Conservation (phyloP, 345 rosid species). For the Aquilaria sinensis region DNA sequence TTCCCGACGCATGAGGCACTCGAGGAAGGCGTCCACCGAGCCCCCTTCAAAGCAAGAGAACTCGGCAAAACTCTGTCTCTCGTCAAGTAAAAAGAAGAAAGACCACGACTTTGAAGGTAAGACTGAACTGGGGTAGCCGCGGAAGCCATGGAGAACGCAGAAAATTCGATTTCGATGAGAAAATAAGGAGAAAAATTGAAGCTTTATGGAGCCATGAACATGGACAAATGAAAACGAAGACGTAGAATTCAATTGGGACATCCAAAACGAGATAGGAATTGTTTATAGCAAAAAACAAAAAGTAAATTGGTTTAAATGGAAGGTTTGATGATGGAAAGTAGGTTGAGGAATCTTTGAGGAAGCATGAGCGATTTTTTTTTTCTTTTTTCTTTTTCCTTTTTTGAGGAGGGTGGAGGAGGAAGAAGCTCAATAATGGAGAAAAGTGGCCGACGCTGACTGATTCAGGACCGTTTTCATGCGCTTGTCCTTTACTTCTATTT, state of each 20-base stretch:
- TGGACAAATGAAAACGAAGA: neutral
- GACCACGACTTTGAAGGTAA: conserved; percentile 14
- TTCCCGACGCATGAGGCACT: conserved; percentile 15
- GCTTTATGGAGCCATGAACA: neutral
- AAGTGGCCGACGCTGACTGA: too few relatives aligned
- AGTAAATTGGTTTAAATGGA: too few relatives aligned
- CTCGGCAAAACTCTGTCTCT: conserved; percentile 11
- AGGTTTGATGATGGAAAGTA: neutral
- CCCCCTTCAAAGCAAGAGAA: conserved; percentile 7
- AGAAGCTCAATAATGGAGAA: conserved; percentile 6
- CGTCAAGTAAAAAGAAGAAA: conserved; percentile 26
- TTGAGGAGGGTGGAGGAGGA: neutral
- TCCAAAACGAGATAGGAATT: conserved; percentile 11
- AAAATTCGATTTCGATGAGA: neutral
- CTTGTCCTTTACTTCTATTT: conserved; percentile 11
- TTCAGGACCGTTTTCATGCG: conserved; percentile 6
- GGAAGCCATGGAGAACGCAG: conserved; percentile 26
- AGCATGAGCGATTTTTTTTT: neutral
- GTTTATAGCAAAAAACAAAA: conserved; percentile 7
- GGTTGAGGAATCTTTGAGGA: neutral
- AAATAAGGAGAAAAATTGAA: neutral
- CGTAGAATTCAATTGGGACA: conserved; percentile 16
- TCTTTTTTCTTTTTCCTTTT: neutral
- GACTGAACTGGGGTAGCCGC: conserved; percentile 16
- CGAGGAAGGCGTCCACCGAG: conserved; percentile 17